These are phyloP conservation scores for Ceratocystis harringtonii DNA, from an alignment of 2,329 filamentous ascomycete genomes.

Conservation along the genomic window DNA sequence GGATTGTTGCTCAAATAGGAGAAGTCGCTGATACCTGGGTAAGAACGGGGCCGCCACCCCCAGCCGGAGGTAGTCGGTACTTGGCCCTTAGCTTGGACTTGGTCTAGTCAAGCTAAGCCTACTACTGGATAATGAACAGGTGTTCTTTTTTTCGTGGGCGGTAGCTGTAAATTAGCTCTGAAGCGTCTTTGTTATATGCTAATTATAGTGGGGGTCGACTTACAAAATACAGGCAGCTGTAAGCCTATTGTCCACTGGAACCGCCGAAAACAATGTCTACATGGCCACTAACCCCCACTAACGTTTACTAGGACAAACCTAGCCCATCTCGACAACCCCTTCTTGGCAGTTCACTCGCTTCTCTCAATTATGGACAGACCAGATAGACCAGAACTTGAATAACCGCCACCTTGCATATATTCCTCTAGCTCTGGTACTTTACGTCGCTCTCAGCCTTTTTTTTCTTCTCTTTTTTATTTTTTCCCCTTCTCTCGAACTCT, in stretches of 20 bases:
- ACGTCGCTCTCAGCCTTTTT: slow-evolving; percentile 13
- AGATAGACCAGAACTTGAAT: slow-evolving; percentile 5
- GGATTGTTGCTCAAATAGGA: background rate
- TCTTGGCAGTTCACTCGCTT: background rate
- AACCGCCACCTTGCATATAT: slow-evolving; percentile 16
- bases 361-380: background rate
- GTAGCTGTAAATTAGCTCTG: background rate
- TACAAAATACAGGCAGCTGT: background rate
- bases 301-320: background rate
- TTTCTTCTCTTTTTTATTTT: slow-evolving; percentile 17
- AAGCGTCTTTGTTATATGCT: background rate
- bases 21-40: background rate
- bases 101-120: background rate
- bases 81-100: background rate
- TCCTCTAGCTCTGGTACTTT: slow-evolving; percentile 9
- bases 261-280: background rate
- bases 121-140: slow-evolving; percentile 4
- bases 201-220: background rate
- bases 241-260: background rate
- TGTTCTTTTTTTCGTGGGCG: slow-evolving; percentile 5
- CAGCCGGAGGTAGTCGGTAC: background rate
- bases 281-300: background rate
- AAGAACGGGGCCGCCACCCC: background rate
- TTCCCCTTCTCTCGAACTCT: slow-evolving; percentile 8
- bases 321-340: no score